Percentiles rank a stretch among this genome's conserved stretches.
phyloP scores from a whole-genome alignment of 1,284 basidiomycete genomes.

The Termitomyces sp. region DNA sequence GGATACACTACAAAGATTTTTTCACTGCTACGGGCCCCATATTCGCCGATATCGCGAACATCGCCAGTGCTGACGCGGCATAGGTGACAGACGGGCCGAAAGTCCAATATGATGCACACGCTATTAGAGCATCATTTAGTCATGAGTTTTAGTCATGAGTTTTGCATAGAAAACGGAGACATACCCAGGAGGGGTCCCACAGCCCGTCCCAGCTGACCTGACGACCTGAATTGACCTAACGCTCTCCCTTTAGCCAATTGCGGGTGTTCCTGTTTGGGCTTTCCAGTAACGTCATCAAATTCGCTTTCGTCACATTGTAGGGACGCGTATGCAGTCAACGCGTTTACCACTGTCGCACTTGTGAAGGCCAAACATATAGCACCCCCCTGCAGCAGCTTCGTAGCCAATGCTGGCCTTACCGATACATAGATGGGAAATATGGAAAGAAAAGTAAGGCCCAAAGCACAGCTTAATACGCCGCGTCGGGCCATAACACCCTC shows the following conservation, averaged over 20 bases:
- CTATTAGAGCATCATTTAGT: constrained; percentile 40
- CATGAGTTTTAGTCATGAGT: constrained; percentile 5
- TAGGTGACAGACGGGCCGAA: constrained; percentile 82
- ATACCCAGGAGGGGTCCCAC: constrained; percentile 81
- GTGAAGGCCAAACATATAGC: constrained; percentile 85
- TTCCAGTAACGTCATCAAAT: constrained; percentile 51
- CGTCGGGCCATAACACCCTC: constrained; percentile 76
- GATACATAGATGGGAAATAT: constrained; percentile 55
- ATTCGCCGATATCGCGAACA: constrained; percentile 47
- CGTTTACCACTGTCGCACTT: constrained; percentile 87
- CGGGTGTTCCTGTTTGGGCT: constrained; percentile 50
- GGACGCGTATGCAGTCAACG: constrained; percentile 81
- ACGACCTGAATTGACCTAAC: constrained; percentile 79
- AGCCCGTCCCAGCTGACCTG: constrained; percentile 86
- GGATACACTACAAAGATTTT: constrained; percentile 17
- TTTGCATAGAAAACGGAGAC: constrained; percentile 19
- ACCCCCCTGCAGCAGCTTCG: constrained; percentile 65
- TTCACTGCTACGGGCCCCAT: constrained; percentile 46
- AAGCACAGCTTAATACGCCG: constrained; percentile 68
- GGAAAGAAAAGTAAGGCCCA: constrained; percentile 66
- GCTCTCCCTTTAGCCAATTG: constrained; percentile 79
- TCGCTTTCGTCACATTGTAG: constrained; percentile 75
- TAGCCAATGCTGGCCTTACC: constrained; percentile 39
- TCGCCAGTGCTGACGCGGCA: constrained; percentile 54
- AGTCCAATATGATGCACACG: constrained; percentile 84